A percentile compares a stretch with the other conserved stretches of the same genome.
phyloP scores from a whole-genome alignment of 768 basidiomycete species.

The Chalciporus pseudorubinellus region DNA sequence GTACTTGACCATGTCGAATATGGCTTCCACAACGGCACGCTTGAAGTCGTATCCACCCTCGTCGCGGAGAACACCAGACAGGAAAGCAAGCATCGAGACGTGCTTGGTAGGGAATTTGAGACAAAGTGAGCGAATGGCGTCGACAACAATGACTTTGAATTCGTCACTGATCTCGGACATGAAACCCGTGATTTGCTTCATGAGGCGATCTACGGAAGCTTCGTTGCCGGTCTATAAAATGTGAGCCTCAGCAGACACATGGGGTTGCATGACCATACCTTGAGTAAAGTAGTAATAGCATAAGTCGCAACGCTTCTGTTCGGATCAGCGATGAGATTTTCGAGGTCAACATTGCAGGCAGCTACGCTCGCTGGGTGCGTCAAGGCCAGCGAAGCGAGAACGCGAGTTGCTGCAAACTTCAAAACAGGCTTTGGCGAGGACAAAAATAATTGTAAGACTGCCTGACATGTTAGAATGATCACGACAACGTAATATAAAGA shows the following conservation, averaged over 20 bases:
- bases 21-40: constrained; percentile 97
- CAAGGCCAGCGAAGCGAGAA: constrained; percentile 84
- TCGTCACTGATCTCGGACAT: constrained; percentile 99
- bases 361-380: constrained; percentile 85
- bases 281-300: constrained; percentile 96
- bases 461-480: constrained; percentile 7
- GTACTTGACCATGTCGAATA: constrained; percentile 99
- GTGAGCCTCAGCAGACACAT: not conserved
- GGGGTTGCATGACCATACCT: constrained; percentile 46
- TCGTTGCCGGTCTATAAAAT: constrained; percentile 90
- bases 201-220: constrained; percentile 96
- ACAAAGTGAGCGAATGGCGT: constrained; percentile 96
- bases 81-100: constrained; percentile 93
- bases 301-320: constrained; percentile 98
- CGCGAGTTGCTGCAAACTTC: constrained; percentile 97
- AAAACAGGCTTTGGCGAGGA: constrained; percentile 93
- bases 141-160: constrained; percentile 99
- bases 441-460: constrained; percentile 93
- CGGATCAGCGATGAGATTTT: constrained; percentile 91
- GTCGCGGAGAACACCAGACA: constrained; percentile 93
- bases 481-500: not conserved
- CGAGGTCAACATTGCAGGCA: constrained; percentile 93
- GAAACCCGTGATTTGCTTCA: constrained; percentile 99
- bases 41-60: constrained; percentile 99
- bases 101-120: constrained; percentile 99